A percentile compares a stretch with the other conserved stretches of the same genome.
phyloP scores from a whole-genome alignment of 768 basidiomycete genomes.

The Phaeotremella skinneri region DNA sequence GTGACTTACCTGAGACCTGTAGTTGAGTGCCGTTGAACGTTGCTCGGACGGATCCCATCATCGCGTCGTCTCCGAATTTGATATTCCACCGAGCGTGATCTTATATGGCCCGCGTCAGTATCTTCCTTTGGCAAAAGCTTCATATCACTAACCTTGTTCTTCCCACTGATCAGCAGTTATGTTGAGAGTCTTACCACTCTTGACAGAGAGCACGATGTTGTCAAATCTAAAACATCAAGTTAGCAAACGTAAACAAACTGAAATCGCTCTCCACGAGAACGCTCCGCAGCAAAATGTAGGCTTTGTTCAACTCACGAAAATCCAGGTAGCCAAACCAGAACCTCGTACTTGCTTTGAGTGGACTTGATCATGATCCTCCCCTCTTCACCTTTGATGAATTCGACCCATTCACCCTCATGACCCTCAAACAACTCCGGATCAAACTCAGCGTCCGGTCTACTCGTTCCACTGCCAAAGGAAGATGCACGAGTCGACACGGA shows the following conservation, averaged over 20 bases:
- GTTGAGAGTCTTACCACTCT: slow-evolving; percentile 30
- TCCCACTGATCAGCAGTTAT: slow-evolving; percentile 47
- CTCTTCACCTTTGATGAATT: slow-evolving; percentile 42
- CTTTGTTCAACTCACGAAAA: slow-evolving; percentile 47
- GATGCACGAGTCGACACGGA: slow-evolving; percentile 14
- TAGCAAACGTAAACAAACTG: slow-evolving; percentile 2
- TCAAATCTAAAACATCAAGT: slow-evolving; percentile 28
- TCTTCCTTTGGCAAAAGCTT: not conserved
- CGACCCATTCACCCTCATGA: slow-evolving; percentile 28
- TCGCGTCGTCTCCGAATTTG: slow-evolving; percentile 41
- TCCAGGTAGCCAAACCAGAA: slow-evolving; percentile 43
- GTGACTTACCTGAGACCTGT: slow-evolving; percentile 28
- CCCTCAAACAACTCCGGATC: slow-evolving; percentile 35
- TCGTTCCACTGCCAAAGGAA: slow-evolving; percentile 23
- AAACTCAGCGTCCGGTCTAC: slow-evolving; percentile 36
- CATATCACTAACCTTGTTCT: slow-evolving; percentile 27
- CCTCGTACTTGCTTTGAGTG: slow-evolving; percentile 24
- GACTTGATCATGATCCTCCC: slow-evolving; percentile 41
- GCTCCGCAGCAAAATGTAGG: not conserved
- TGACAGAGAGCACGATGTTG: slow-evolving; percentile 35
- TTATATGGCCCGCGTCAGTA: slow-evolving; percentile 7
- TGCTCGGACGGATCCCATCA: slow-evolving; percentile 31
- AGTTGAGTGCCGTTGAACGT: slow-evolving; percentile 36
- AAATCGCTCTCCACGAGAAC: too few relatives aligned
- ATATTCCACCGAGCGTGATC: slow-evolving; percentile 47